Evolutionary conservation across 495 filamentous ascomycete genomes (phyloP), one percentile per base, ranked within the genome.

Genomic region (Haplographium delicatum): DNA sequence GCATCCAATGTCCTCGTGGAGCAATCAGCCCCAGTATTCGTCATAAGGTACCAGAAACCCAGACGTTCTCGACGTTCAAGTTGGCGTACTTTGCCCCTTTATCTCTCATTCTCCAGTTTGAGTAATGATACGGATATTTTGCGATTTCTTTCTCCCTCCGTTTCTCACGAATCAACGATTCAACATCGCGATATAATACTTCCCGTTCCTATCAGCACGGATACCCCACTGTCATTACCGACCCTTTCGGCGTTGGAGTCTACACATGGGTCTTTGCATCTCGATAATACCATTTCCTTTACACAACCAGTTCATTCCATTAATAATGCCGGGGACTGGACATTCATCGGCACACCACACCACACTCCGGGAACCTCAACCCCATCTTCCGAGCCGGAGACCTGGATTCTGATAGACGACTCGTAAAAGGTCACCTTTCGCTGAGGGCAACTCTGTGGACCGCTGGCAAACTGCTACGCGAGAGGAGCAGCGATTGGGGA

Each of bases 341-440:
- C 51, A 47, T 48, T 61, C 53, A 49, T 61, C 54, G 47, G 26
- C 18, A 41, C 51, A 22, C 16, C 43, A 15, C 22, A 9, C 43
- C 31, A 28, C 44, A 35, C 40, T 5, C 33, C 28, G 20, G 18
- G 15, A 2, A 18, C 37, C 9, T 26, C 42, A 3, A 53, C 59
- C 9, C 59, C 59, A 7, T 38, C 37, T 13, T 58, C 54, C 28
- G 51, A 54, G 5, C 56, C 56, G 47, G 60, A 62, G 23, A 49
- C 60, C 44, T 62, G 60, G 60, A 53, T 60, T 39, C 53, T 62
- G 44, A 50, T 55, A 44, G 60, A 60, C 60, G 60, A 62, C 60
- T 59, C 31, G 57, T 62, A 60, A 45, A 53, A 62, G 38, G 55
- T 45, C 47, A 15, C 52, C 33, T 19, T 20, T 44, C 52, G 50